These are phyloP conservation scores for Aspergillus tanneri DNA, from an alignment of 2,329 filamentous ascomycete species.

Conservation along the genomic window DNA sequence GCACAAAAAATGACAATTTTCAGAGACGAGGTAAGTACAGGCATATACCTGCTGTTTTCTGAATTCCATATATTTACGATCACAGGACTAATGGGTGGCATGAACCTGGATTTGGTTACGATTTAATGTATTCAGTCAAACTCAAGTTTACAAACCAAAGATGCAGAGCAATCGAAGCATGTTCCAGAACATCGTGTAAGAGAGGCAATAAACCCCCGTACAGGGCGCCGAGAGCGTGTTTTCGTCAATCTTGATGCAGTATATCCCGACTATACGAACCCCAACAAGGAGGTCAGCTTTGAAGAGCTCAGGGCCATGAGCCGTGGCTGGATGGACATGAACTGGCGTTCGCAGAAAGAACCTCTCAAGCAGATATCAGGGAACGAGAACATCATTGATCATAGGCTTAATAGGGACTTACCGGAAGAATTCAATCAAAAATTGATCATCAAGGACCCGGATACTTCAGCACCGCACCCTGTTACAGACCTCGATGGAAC, in stretches of 20 bases:
- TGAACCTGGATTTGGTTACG: conserved; percentile 40
- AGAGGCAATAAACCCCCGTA: conserved; percentile 77
- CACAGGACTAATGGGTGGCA: conserved; percentile 87
- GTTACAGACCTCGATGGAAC: conserved; percentile 22
- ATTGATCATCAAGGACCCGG: conserved; percentile 27
- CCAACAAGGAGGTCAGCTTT: conserved; percentile 77
- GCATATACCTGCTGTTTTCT: conserved; percentile 38
- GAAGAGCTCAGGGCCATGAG: conserved; percentile 83
- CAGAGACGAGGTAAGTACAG: conserved; percentile 83
- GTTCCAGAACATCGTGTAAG: conserved; percentile 73
- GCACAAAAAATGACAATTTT: conserved; percentile 86
- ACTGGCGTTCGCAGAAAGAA: conserved; percentile 50
- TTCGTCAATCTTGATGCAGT: conserved; percentile 83
- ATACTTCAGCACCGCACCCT: conserved; percentile 16
- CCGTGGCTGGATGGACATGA: conserved; percentile 63
- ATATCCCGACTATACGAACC: conserved; percentile 73
- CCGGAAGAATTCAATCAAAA: conserved; percentile 35
- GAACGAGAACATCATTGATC: conserved; percentile 28
- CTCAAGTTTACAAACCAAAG: conserved; percentile 39
- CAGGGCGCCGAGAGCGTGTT: conserved; percentile 78
- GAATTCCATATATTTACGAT: conserved; percentile 74
- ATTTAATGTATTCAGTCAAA: conserved; percentile 55
- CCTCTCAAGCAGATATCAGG: conserved; percentile 58
- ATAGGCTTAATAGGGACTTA: conserved; percentile 25
- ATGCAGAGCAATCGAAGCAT: conserved; percentile 50